Evolutionary conservation across 2,329 filamentous ascomycete genomes (phyloP).

Genomic region (Aspergillus cejpii): DNA sequence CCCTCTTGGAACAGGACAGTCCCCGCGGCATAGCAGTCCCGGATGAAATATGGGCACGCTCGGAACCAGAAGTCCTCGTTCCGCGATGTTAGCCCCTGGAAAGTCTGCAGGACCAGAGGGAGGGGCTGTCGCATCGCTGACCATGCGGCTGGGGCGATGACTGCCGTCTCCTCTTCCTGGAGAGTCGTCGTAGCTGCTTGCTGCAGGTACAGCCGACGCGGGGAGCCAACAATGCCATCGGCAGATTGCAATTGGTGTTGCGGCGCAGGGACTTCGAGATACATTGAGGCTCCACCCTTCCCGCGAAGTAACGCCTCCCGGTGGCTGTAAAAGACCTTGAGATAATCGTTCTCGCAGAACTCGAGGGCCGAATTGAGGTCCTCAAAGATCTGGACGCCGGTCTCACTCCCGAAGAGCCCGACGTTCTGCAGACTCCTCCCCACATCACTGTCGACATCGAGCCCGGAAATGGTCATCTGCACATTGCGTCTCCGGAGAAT

Average conservation of each 20-base stretch:
- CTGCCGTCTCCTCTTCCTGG: constrained; percentile 53
- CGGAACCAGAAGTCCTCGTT: constrained; percentile 96
- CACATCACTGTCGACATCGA: constrained; percentile 67
- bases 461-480: constrained; percentile 72
- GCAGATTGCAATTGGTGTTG: constrained; percentile 20
- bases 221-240: constrained; percentile 63
- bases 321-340: constrained; percentile 69
- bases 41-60: constrained; percentile 66
- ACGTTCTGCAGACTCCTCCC: constrained; percentile 75
- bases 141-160: constrained; percentile 60
- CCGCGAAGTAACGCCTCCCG: constrained; percentile 47
- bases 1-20: constrained; percentile 71
- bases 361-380: constrained; percentile 90
- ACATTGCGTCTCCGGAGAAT: constrained; percentile 72
- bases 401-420: constrained; percentile 67
- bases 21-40: constrained; percentile 60
- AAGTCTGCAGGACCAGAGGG: constrained; percentile 88
- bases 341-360: constrained; percentile 86
- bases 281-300: constrained; percentile 10
- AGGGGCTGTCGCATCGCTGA: constrained; percentile 83
- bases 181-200: constrained; percentile 72
- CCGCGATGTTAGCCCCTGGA: constrained; percentile 74
- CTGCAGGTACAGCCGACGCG: constrained; percentile 68
- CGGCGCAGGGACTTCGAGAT: constrained; percentile 29
- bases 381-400: constrained; percentile 72